phyloP scores from a whole-genome alignment of 176 grass and related monocot genomes.

The Carex pumila region DNA sequence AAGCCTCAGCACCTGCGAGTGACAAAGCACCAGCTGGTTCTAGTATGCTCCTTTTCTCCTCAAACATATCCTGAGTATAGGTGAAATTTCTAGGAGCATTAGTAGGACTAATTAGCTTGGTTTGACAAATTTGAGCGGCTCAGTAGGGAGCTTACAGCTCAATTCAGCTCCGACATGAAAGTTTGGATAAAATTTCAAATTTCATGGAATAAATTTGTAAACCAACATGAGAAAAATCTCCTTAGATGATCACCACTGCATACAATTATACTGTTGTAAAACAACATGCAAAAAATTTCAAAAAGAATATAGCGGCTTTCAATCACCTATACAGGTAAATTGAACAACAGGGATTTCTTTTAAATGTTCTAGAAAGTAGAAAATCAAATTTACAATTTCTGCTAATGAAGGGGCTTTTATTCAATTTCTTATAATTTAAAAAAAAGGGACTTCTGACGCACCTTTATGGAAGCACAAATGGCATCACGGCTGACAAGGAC shows the following conservation, averaged over 20 bases:
- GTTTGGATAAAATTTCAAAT: not conserved
- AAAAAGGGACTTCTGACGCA: conserved; percentile 4
- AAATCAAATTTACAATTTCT: not conserved
- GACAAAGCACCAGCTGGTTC: conserved; percentile 93
- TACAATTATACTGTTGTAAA: too few relatives aligned
- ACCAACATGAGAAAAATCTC: not conserved
- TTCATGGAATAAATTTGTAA: not conserved
- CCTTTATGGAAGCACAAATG: conserved; percentile 99
- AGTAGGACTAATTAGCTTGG: not conserved
- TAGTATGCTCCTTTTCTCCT: conserved; percentile 98
- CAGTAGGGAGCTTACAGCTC: not conserved
- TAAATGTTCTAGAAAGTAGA: not conserved
- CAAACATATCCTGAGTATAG: conserved; percentile 87
- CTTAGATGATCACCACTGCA: too few relatives aligned
- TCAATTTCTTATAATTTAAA: not conserved
- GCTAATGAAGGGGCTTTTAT: not conserved
- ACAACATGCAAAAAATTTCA: not conserved
- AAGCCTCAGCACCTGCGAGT: conserved; percentile 86
- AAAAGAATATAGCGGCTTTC: not conserved
- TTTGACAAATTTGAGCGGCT: not conserved
- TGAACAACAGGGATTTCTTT: not conserved
- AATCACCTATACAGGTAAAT: not conserved
- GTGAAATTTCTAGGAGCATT: conserved; percentile 21
- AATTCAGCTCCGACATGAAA: not conserved
- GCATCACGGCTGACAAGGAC: conserved; percentile 93